These are phyloP conservation scores for Fusarium gaditjirri DNA, from an alignment of 2,329 filamentous ascomycete genomes.

Conservation along the genomic window DNA sequence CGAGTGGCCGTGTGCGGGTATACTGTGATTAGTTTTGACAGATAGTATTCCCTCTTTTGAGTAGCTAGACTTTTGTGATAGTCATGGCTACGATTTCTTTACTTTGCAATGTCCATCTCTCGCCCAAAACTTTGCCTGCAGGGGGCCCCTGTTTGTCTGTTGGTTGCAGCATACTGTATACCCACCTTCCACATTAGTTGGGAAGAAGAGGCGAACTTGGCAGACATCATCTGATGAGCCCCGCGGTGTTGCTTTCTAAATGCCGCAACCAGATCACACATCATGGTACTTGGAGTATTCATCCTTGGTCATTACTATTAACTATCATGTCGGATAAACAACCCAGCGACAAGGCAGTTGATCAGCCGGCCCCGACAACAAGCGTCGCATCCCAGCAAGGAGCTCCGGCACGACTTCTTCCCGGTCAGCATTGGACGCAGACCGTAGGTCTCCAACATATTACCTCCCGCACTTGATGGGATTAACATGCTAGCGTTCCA, in stretches of 20 bases:
- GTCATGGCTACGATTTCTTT: background rate
- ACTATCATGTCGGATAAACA: background rate
- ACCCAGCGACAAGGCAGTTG: background rate
- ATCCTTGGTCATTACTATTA: background rate
- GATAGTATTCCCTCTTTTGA: too few relatives aligned
- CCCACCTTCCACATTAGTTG: background rate
- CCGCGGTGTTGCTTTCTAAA: background rate
- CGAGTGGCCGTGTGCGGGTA: background rate
- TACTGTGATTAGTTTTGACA: background rate
- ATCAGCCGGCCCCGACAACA: background rate
- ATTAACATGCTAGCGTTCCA: background rate
- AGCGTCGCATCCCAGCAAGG: background rate
- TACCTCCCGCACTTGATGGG: rapidly evolving
- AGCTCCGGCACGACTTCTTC: background rate
- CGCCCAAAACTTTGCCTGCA: background rate
- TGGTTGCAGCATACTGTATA: background rate
- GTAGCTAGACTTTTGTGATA: too few relatives aligned
- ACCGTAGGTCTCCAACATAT: background rate
- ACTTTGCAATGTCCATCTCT: background rate
- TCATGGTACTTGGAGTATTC: rapidly evolving
- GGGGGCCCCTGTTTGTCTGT: background rate
- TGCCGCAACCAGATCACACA: background rate
- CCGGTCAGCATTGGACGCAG: conserved; percentile 1
- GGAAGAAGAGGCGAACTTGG: background rate
- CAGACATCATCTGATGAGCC: background rate